These are phyloP conservation scores for Aspergillus sp. DNA, from an alignment of 2,329 filamentous ascomycete genomes.

Conservation along the genomic window DNA sequence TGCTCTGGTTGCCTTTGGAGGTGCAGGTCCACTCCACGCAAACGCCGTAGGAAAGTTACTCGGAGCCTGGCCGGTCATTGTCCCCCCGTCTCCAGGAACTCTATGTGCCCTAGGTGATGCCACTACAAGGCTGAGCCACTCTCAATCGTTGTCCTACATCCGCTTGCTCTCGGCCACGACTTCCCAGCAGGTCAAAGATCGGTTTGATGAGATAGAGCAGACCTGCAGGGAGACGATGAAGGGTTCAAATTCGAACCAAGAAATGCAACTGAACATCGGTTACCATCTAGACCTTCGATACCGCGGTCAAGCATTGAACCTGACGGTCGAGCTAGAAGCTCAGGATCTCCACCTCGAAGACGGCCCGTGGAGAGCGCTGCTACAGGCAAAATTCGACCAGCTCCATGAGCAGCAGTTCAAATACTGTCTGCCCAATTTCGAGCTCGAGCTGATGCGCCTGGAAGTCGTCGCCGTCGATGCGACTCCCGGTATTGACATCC, in stretches of 20 bases:
- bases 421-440: conserved; percentile 44
- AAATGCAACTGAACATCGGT: conserved; percentile 23
- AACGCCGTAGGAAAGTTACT: conserved; percentile 52
- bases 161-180: conserved; percentile 39
- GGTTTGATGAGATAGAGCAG: conserved; percentile 38
- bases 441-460: conserved; percentile 51
- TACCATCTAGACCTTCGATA: conserved; percentile 51
- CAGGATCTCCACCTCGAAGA: conserved; percentile 35
- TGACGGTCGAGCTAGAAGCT: conserved; percentile 36
- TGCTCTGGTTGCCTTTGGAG: conserved; percentile 52
- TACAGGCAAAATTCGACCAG: conserved; percentile 43
- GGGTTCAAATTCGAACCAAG: background rate
- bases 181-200: conserved; percentile 31
- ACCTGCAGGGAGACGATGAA: conserved; percentile 24
- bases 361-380: conserved; percentile 26
- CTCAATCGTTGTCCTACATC: conserved; percentile 49
- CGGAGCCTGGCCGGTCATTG: conserved; percentile 54
- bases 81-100: conserved; percentile 51
- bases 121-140: conserved; percentile 50
- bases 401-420: conserved; percentile 49
- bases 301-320: conserved; percentile 46
- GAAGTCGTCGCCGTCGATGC: conserved; percentile 46
- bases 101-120: conserved; percentile 53
- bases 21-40: conserved; percentile 53
- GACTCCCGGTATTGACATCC: conserved; percentile 43